Base-by-base conservation (phyloP, 345 rosid genomes). In the Syzygium oleosum region DNA sequence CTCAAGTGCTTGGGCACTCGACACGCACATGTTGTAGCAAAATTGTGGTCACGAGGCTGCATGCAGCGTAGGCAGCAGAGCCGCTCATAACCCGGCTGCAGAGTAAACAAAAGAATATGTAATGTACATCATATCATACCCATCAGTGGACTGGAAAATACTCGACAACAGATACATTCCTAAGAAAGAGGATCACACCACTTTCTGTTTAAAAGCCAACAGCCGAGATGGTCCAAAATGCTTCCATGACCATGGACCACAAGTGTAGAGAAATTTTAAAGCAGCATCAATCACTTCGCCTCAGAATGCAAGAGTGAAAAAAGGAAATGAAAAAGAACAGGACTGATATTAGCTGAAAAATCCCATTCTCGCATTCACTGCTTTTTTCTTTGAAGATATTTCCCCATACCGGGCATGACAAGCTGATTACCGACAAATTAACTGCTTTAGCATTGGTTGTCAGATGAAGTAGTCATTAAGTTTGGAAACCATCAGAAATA, bases 41-140 rank as follows among this genome's bases (percentile, higher is more conserved):
- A 97, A 94, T 95, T 95, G 46, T 34, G 80, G 80, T 34, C 98
- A 85, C 94, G 89, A 6, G 96, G 97, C 91, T 96, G 98, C 83
- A 96, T 96, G 92, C 97, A 95, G 8, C 93, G 92, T 84, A 94
- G 90, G 92, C 99, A 95, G 89, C 98, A 96, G 25, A 97, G 89
- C 9, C 95, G 94, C 86, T 97, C 98, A 63, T 94, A 95, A 17
- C 96, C 97, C 9, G 94, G 93, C 97, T 96, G 94, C 91, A 92
- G 79, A 80, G 88, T 56, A 52, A 55, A 88, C 12, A 85, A 55
- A 54, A 15, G 27, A 23, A 10, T 9, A 3, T 23, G n/a, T 9
- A 56, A 56, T 56, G n/a, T 23, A 4, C 12, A 56, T 23, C 12
- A 23, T 56, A 23, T 10, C 61, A 56, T 56, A 56, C 61, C n/a